These are phyloP conservation scores for Ceratocystis cacaofunesta DNA, from an alignment of 2,329 filamentous ascomycete genomes.

Conservation along the genomic window DNA sequence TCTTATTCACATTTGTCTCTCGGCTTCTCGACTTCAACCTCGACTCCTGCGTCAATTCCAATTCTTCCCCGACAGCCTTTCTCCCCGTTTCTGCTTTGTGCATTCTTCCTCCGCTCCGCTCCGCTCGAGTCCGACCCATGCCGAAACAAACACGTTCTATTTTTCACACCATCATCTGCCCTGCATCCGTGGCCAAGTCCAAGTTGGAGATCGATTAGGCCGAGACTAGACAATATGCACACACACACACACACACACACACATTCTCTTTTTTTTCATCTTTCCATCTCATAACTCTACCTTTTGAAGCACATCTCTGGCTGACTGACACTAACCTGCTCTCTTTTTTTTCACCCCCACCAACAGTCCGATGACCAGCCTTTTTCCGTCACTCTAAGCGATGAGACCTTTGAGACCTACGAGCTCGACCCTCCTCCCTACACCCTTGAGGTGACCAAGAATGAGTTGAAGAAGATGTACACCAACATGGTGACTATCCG, in stretches of 20 bases:
- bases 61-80: not conserved
- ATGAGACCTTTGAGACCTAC: conserved; percentile 99
- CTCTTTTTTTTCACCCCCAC: not conserved
- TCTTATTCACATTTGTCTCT: not conserved
- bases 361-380: conserved; percentile 77
- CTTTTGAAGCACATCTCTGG: conserved; percentile 9
- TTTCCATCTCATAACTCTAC: too few species aligned
- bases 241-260: not conserved
- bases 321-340: not conserved
- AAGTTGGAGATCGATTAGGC: not conserved
- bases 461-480: conserved; percentile 98
- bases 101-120: not conserved
- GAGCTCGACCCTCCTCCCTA: conserved; percentile 93
- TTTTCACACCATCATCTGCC: not conserved
- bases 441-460: conserved; percentile 87
- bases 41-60: not conserved
- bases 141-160: not conserved
- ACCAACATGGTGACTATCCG: conserved; percentile 88
- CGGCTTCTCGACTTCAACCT: not conserved
- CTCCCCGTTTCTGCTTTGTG: too few species aligned
- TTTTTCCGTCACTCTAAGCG: conserved; percentile 82
- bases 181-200: not conserved
- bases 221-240: not conserved
- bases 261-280: not conserved
- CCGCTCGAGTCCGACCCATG: not conserved